These are phyloP conservation scores for Cyclotella baltica DNA, from an alignment of 108 stramenopile species.

Conservation along the genomic window DNA sequence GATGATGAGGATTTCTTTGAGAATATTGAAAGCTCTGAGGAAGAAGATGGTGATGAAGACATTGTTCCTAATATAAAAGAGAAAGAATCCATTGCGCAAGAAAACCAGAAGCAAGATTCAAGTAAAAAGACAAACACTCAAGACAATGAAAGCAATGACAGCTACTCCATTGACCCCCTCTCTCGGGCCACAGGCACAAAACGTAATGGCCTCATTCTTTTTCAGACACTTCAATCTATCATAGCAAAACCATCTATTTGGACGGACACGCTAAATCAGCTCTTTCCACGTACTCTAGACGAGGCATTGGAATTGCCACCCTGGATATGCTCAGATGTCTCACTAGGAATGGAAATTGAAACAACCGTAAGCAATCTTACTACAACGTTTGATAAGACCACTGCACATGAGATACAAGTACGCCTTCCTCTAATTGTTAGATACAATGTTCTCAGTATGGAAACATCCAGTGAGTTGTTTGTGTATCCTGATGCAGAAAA, in stretches of 20 bases:
- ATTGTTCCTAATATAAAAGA: background rate
- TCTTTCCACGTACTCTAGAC: slow-evolving; percentile 66
- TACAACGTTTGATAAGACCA: background rate
- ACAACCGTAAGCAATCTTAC: background rate
- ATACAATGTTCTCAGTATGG: slow-evolving; percentile 74
- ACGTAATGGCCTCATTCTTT: slow-evolving; percentile 66
- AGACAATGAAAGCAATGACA: slow-evolving; percentile 15
- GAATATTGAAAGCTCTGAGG: too few species aligned
- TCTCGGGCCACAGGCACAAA: slow-evolving; percentile 46
- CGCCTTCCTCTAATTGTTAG: slow-evolving; percentile 77
- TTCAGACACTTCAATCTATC: slow-evolving; percentile 59
- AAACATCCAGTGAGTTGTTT: slow-evolving; percentile 73
- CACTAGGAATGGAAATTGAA: slow-evolving; percentile 44
- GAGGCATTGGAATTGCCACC: slow-evolving; percentile 56
- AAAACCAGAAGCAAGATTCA: background rate
- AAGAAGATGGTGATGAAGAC: background rate
- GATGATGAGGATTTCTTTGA: too few species aligned
- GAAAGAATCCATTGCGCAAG: background rate
- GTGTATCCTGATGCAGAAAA: slow-evolving; percentile 60
- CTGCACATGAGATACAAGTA: slow-evolving; percentile 42
- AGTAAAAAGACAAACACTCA: slow-evolving; percentile 24
- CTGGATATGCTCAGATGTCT: slow-evolving; percentile 46
- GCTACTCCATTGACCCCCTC: slow-evolving; percentile 21
- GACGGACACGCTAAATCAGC: slow-evolving; percentile 55
- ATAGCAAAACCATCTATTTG: slow-evolving; percentile 58